A percentile compares a stretch with the other conserved stretches of the same genome.
Evolutionary conservation across 805 yeast genomes (phyloP).

Genomic region (Wickerhamomyces queroliae): DNA sequence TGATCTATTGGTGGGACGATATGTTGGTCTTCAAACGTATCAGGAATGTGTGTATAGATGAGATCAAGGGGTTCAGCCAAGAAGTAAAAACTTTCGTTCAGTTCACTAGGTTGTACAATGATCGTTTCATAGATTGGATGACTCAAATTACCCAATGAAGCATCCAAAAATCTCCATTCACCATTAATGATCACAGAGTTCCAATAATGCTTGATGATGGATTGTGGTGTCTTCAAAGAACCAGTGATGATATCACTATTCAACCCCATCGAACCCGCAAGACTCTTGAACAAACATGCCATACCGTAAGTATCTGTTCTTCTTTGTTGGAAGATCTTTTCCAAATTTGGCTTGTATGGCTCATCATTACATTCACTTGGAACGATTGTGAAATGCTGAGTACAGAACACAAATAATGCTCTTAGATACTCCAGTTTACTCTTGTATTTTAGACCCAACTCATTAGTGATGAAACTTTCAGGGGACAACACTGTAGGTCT

Average conservation of each 20-base stretch:
- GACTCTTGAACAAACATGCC: slow-evolving; percentile 67
- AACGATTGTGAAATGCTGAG: slow-evolving; percentile 49
- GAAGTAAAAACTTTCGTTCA: slow-evolving; percentile 57
- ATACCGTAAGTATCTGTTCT: slow-evolving; percentile 66
- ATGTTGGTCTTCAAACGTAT: slow-evolving; percentile 75
- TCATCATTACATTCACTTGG: slow-evolving; percentile 33
- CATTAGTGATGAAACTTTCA: slow-evolving; percentile 47
- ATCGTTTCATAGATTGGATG: slow-evolving; percentile 43
- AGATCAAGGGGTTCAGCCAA: slow-evolving; percentile 69
- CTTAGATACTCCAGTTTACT: slow-evolving; percentile 55
- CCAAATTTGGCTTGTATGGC: slow-evolving; percentile 32
- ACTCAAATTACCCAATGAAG: slow-evolving; percentile 53
- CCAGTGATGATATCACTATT: slow-evolving; percentile 78
- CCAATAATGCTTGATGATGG: slow-evolving; percentile 82
- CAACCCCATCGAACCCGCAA: slow-evolving; percentile 65
- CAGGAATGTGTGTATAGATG: slow-evolving; percentile 84
- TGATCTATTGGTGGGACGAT: slow-evolving; percentile 80
- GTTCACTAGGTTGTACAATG: slow-evolving; percentile 23
- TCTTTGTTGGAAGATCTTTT: slow-evolving; percentile 37
- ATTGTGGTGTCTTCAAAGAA: slow-evolving; percentile 74
- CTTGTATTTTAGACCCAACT: slow-evolving; percentile 45
- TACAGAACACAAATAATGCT: slow-evolving; percentile 57
- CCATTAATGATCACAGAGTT: slow-evolving; percentile 68
- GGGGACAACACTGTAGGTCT: slow-evolving; percentile 38
- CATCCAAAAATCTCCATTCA: slow-evolving; percentile 79